Evolutionary conservation across 2,329 filamentous ascomycete genomes (phyloP), one percentile per base, ranked within the genome.

Genomic region (Calonectria leucothoes): DNA sequence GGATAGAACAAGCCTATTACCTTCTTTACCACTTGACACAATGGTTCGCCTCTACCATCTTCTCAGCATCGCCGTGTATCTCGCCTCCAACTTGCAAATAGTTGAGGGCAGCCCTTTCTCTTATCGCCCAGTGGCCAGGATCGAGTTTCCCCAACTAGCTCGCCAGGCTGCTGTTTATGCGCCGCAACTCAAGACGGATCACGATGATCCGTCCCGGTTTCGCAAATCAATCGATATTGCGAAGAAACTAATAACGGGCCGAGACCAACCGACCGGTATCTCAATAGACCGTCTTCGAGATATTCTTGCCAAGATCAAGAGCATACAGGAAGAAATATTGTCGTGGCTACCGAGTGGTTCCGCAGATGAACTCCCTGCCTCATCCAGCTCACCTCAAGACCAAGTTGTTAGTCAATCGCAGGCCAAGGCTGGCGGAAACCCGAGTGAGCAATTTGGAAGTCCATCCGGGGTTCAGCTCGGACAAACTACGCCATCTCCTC

Each of bases 261-360:
- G 79, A 3, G 74, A 77, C 10, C 71, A 72, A 11, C 77, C 77
- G 17, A 73, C 82, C n/a, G 75, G 80, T 20, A 77, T 83, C 37
- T 71, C 80, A 6, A 70, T 76, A 31, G 68, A 76, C 29, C 76
- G 76, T 25, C 59, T 84, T 7, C 61, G 77, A 6, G 74, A 77
- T 33, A 79, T 84, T 25, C 74, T 84, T 7, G 70, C 77, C 49
- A 81, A 82, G 69, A 78, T 84, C 59, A 75, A 79, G 42, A 68
- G 48, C 2, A 75, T 83, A 1, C 77, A 82, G 67, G 70, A 77
- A 23, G 78, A 84, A 72, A 80, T 83, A 20, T 68, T 73, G 27
- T 73, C 49, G 23, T 74, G 83, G 77, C 59, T 84, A 15, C 70
- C 77, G 29, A 70, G 73, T n/a, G 66, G 69, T 25, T 72, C 74